These are phyloP conservation scores for Saccharomycopsis lassenensis DNA, from an alignment of 805 yeast genomes.

Conservation along the genomic window DNA sequence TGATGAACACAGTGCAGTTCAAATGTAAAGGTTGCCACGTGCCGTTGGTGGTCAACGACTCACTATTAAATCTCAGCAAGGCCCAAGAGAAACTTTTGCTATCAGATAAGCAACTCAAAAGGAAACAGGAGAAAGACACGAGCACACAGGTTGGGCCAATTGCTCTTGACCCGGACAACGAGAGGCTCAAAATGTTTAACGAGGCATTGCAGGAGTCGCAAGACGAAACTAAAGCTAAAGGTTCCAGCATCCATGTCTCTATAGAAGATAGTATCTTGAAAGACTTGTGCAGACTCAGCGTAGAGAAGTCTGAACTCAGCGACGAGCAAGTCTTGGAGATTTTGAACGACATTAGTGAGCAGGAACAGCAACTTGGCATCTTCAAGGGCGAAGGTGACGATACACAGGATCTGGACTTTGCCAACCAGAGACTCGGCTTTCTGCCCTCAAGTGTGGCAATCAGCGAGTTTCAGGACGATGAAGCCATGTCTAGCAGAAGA, in stretches of 20 bases:
- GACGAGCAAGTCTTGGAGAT: neutral
- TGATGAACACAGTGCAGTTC: conserved; percentile 1
- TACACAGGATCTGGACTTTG: neutral
- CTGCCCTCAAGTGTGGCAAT: neutral
- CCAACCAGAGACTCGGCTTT: neutral
- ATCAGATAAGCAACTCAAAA: conserved; percentile 21
- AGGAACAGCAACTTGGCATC: neutral
- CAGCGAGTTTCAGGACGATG: conserved; percentile 23
- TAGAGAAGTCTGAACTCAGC: neutral
- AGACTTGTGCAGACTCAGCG: conserved; percentile 3
- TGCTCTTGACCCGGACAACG: conserved; percentile 17
- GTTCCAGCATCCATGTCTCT: neutral
- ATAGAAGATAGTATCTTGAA: neutral
- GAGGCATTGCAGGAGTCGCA: conserved; percentile 7
- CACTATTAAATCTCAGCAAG: conserved; percentile 32
- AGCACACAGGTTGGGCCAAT: conserved; percentile 17
- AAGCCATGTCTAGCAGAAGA: conserved; percentile 37
- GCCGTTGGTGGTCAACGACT: conserved; percentile 32
- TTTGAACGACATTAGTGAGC: conserved; percentile 1
- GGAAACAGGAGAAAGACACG: conserved; percentile 14
- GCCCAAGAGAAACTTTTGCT: conserved; percentile 35
- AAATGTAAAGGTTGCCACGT: conserved; percentile 38
- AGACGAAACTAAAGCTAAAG: neutral
- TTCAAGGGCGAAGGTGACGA: neutral
- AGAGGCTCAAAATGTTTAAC: conserved; percentile 3